Percentiles rank a stretch among this genome's conserved stretches.
Evolutionary conservation across 2,329 filamentous ascomycete genomes (phyloP).

Genomic region (Ceratocystis eucalypticola): DNA sequence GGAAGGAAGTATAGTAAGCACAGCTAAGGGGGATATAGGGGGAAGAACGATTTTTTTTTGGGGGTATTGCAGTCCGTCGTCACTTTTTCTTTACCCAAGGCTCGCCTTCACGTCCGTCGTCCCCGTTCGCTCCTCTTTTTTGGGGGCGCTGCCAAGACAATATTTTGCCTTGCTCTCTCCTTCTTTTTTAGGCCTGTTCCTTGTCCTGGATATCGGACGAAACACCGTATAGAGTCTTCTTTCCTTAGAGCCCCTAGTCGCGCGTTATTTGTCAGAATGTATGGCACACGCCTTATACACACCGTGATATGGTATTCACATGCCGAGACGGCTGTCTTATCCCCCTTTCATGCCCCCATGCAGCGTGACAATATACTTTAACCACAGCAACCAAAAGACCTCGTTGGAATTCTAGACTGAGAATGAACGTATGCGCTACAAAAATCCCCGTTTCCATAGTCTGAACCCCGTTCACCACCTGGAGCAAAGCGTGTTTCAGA

Average conservation of each 20-base stretch:
- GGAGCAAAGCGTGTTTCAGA: slow-evolving; percentile 6
- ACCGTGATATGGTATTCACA: neutral
- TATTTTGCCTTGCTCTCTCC: neutral
- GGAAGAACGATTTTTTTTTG: neutral
- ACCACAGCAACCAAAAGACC: neutral
- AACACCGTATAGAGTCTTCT: neutral
- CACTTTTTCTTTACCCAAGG: neutral
- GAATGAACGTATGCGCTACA: neutral
- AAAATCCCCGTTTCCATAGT: neutral
- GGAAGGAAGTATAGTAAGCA: neutral
- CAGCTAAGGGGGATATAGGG: no score
- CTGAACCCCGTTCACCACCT: neutral
- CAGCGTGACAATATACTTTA: neutral
- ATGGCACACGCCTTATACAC: neutral
- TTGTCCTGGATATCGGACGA: slow-evolving; percentile 1
- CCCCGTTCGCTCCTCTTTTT: neutral
- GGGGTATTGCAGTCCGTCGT: neutral
- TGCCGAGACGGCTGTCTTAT: neutral
- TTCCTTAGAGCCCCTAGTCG: neutral
- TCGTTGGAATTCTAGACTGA: neutral
- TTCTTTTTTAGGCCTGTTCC: neutral
- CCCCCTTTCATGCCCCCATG: neutral
- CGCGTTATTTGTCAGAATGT: neutral
- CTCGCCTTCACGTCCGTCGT: no score
- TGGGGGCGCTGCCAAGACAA: neutral